Conservation (phyloP, 2,329 filamentous ascomycete species). For the Huntiella moniliformis region DNA sequence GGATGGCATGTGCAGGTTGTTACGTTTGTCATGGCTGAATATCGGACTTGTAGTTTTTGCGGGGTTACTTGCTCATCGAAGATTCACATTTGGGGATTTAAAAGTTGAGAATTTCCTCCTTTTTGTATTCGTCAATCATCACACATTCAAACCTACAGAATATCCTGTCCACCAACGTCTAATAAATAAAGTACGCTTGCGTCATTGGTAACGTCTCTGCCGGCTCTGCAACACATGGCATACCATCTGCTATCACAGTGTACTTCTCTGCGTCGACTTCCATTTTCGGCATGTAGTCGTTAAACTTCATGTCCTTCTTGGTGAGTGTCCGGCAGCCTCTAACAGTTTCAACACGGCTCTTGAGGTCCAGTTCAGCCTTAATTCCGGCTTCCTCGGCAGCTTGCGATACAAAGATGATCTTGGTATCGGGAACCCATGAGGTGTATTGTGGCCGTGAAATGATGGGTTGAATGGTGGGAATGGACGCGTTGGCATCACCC, state of each 20-base stretch:
- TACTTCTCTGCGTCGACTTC: slow-evolving; percentile 83
- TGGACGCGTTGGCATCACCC: slow-evolving; percentile 68
- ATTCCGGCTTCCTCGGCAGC: slow-evolving; percentile 48
- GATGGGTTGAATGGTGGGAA: slow-evolving; percentile 73
- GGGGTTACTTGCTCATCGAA: no score
- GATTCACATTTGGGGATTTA: no score
- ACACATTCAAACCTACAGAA: no score
- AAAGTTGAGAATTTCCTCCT: background rate
- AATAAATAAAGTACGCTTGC: slow-evolving; percentile 64
- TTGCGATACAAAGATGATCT: slow-evolving; percentile 67
- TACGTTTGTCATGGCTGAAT: background rate
- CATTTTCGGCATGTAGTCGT: slow-evolving; percentile 70
- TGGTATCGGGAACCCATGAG: slow-evolving; percentile 49
- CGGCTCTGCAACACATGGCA: slow-evolving; percentile 54
- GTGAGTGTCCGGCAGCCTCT: slow-evolving; percentile 53
- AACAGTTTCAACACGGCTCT: slow-evolving; percentile 65
- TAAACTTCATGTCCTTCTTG: slow-evolving; percentile 83
- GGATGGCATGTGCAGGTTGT: background rate
- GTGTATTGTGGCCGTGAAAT: slow-evolving; percentile 77
- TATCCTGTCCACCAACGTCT: slow-evolving; percentile 4
- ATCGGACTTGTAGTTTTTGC: no score
- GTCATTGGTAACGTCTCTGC: slow-evolving; percentile 52
- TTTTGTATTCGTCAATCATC: background rate
- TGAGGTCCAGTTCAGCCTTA: slow-evolving; percentile 53
- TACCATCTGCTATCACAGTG: slow-evolving; percentile 66